phyloP scores from a whole-genome alignment of 2,329 filamentous ascomycete species.

The Dactylellina cionopaga region DNA sequence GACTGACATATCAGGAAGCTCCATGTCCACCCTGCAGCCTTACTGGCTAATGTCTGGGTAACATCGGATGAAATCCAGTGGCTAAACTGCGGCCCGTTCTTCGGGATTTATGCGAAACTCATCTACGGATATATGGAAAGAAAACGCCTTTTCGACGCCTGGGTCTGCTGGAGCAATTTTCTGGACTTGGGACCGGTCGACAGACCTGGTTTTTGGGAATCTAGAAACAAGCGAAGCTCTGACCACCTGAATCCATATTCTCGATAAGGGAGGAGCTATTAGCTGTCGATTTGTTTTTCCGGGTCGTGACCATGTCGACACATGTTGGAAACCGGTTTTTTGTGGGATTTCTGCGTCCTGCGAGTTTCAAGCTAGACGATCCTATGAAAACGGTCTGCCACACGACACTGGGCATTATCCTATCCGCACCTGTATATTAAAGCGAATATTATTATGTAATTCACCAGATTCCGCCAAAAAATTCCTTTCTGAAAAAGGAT shows the following conservation, averaged over 20 bases:
- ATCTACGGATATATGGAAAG: background rate
- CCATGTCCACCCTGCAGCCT: constrained; percentile 8
- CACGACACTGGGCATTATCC: background rate
- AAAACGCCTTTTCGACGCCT: background rate
- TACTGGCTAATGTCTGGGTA: constrained; percentile 15
- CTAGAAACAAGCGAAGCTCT: constrained; percentile 14
- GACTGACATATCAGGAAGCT: constrained; percentile 38
- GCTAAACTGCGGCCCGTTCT: constrained; percentile 1
- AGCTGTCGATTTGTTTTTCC: background rate
- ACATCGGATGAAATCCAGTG: constrained; percentile 1
- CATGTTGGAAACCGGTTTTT: background rate
- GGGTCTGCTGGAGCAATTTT: background rate
- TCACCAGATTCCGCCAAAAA: no score
- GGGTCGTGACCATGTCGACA: background rate
- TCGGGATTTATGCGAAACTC: constrained; percentile 30
- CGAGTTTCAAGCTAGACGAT: background rate
- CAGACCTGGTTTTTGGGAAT: constrained; percentile 22
- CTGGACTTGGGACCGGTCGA: background rate
- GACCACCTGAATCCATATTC: background rate
- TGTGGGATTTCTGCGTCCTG: background rate
- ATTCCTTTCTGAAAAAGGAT: no score
- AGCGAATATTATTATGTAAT: constrained; percentile 1
- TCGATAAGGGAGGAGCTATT: background rate
- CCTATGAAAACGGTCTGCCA: background rate
- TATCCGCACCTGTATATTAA: background rate